A percentile compares a stretch with the other conserved stretches of the same genome.
Conservation (phyloP, 2,329 filamentous ascomycete genomes). For the Curvularia sp. region DNA sequence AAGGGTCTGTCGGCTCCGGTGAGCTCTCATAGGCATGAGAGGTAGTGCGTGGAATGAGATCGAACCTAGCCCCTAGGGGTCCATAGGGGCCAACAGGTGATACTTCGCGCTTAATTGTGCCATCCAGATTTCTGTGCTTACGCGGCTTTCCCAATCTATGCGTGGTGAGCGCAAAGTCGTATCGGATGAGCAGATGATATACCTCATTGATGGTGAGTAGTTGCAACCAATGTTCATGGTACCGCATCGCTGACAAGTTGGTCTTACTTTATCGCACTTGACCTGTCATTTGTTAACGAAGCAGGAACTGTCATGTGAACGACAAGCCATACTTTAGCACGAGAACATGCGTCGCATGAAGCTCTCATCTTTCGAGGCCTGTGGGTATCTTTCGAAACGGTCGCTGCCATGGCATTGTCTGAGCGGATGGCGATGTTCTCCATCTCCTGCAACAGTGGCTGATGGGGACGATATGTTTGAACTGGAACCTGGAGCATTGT, state of each 20-base stretch:
- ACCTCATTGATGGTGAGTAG: constrained; percentile 52
- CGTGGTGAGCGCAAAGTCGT: constrained; percentile 24
- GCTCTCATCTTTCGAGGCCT: constrained; percentile 50
- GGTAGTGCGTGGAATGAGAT: constrained; percentile 44
- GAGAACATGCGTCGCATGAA: constrained; percentile 50
- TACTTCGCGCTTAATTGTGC: constrained; percentile 45
- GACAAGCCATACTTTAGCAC: constrained; percentile 38
- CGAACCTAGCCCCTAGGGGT: constrained; percentile 38
- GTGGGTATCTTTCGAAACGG: constrained; percentile 31
- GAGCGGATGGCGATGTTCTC: constrained; percentile 34
- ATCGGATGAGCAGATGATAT: constrained; percentile 13
- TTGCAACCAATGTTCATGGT: constrained; percentile 52
- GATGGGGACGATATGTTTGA: constrained; percentile 35
- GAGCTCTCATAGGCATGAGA: constrained; percentile 45
- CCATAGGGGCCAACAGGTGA: constrained; percentile 45
- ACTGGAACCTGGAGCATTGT: constrained; percentile 44
- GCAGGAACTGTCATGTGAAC: neutral
- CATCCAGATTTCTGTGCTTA: constrained; percentile 49
- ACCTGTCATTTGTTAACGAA: constrained; percentile 31
- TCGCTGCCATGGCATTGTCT: constrained; percentile 30
- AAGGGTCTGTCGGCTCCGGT: constrained; percentile 46
- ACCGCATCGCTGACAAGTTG: constrained; percentile 47
- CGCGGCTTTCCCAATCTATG: constrained; percentile 47
- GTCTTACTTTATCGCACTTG: constrained; percentile 50
- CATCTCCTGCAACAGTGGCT: constrained; percentile 34